Base-by-base conservation (phyloP, 2,329 filamentous ascomycete genomes). In the Cladosporium austrohemisphaericum region DNA sequence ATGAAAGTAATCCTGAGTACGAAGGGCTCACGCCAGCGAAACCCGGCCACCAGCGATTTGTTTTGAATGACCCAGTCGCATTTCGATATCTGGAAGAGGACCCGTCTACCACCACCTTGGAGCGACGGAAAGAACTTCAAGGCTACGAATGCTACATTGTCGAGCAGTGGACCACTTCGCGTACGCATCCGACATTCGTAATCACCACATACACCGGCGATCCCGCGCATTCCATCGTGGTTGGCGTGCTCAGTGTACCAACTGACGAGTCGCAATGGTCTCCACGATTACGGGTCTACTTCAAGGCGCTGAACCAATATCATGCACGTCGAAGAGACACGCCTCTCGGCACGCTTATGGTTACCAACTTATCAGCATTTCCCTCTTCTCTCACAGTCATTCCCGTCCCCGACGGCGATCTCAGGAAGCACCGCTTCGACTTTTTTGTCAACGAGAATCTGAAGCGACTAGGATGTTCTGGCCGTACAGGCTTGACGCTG, bases 121-220 rank as follows among this genome's bases (percentile, higher is more conserved):
- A 91, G 58, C 84, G 85, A 46, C 81, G 82, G 49, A 76, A 78
- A 41, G 74, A 79, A 41, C 77, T 98, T 5, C 73, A 80, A 53
- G 92, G 92, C 57, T 97, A 96, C 69, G 91, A 97, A 67, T 76
- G 92, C 54, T 97, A 97, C 68, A 72, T 97, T 13, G 89, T 97
- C 56, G 93, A 97, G 68, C 93, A 98, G 75, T 98, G 93, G 93
- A 89, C 89, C 5, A 96, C 91, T 68, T 96, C 92, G 10, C 83
- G 93, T 45, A 79, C 83, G 50, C 89, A 94, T 54, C 92, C 92
- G 1, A 96, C 92, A 13, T 87, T 95, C 55, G 81, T 95, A 41
- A 94, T 97, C 56, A 87, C 86, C 33, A 95, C 91, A 3, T 96
- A 93, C 64, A 97, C 92, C 0, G 93, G 92, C 48, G 90, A 96